Evolutionary conservation across 805 yeast genomes (phyloP).

Genomic region (Candida vartiovaarae): DNA sequence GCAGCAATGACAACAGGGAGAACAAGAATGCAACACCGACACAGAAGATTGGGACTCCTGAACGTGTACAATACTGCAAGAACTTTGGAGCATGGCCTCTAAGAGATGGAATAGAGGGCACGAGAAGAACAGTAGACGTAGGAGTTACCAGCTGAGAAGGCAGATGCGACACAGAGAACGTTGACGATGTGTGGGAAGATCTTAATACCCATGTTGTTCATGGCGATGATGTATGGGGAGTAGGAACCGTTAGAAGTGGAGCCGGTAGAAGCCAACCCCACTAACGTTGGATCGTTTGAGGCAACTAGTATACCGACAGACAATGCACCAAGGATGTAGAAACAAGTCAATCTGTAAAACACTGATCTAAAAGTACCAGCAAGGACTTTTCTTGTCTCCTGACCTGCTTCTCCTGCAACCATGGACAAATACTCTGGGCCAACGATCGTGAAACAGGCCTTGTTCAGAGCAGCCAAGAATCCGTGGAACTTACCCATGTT

Average conservation of each 20-base stretch:
- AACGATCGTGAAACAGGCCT: constrained; percentile 70
- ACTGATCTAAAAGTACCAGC: constrained; percentile 74
- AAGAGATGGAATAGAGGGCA: constrained; percentile 44
- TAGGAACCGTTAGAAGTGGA: constrained; percentile 50
- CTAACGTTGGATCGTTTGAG: constrained; percentile 48
- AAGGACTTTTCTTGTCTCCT: constrained; percentile 61
- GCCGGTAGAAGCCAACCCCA: constrained; percentile 48
- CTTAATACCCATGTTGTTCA: constrained; percentile 46
- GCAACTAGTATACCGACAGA: constrained; percentile 63
- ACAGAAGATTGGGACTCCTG: constrained; percentile 68
- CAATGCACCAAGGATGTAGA: constrained; percentile 61
- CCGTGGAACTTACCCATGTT: constrained; percentile 61
- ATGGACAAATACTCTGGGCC: constrained; percentile 83
- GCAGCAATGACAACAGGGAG: constrained; percentile 61
- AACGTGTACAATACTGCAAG: constrained; percentile 50
- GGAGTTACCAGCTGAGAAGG: constrained; percentile 49
- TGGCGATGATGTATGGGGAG: constrained; percentile 52
- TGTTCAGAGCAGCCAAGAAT: constrained; percentile 58
- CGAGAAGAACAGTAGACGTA: constrained; percentile 57
- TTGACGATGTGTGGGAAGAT: constrained; percentile 44
- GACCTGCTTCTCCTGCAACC: constrained; percentile 78
- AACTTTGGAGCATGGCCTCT: constrained; percentile 56
- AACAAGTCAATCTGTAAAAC: constrained; percentile 50
- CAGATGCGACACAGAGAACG: constrained; percentile 46
- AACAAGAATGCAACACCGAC: constrained; percentile 48